Evolutionary conservation across 2,329 filamentous ascomycete species (phyloP), one percentile per base, ranked within the genome.

Genomic region (Xylaria sp.): DNA sequence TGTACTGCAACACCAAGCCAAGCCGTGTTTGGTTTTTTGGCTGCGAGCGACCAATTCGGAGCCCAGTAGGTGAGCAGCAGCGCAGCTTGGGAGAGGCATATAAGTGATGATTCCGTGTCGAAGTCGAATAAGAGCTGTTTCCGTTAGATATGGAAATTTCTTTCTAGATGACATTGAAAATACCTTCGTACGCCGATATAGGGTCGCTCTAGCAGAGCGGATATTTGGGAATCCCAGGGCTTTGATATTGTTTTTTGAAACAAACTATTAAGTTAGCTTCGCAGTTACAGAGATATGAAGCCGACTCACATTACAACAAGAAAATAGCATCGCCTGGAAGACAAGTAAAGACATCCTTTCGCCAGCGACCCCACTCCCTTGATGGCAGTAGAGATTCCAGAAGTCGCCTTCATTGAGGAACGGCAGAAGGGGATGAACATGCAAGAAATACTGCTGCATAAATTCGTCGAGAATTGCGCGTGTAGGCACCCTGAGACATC

Each of bases 1-100:
- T 86, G 82, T 58, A 87, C 85, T 2, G 84, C 83, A 44, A 81
- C 79, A 26, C 80, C 80, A 2, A 87, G 80, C 85, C 85, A 87
- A 4, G 80, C 81, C 6, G 83, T 83, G 68, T 85, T 85, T 4
- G 80, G 77, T 46, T 81, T 78, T 67, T 77, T 81, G 31, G 77
- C 75, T 4, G 77, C 78, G 15, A 77, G 77, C 0, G 80, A 80
- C 82, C 81, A 84, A 69, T 80, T 83, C 20, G 81, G 75, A 15
- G 73, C 71, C 73, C 74, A 77, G 59, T 74, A 77, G 3, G 75
- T 81, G 28, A 84, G 80, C 11, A 84, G 78, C 3, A 84, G 76
- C 0, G 81, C 79, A 0, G 81, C 79, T 69, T 84, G 83, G 0
- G 82, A 74, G 7, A 82, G 78, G 11, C 79, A 77, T 0, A 83